phyloP scores from a whole-genome alignment of 2,329 filamentous ascomycete genomes.

The Elsinoe ampelina region DNA sequence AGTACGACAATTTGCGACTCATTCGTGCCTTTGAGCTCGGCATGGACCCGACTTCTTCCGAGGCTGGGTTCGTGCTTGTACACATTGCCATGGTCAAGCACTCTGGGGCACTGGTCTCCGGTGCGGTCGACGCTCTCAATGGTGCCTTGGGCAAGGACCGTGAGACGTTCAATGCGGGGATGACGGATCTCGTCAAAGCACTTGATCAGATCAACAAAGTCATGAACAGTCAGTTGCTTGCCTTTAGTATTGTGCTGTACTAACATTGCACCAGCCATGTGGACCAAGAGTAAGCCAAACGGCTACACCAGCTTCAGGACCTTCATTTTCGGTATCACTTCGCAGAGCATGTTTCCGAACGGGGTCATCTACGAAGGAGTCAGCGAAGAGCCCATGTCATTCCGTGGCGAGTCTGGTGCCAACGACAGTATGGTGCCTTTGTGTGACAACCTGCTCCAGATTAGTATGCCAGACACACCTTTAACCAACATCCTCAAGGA shows the following conservation, averaged over 20 bases:
- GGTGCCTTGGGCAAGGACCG: slow-evolving; percentile 13
- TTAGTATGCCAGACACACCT: slow-evolving; percentile 80
- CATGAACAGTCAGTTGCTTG: slow-evolving; percentile 56
- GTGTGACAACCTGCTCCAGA: slow-evolving; percentile 76
- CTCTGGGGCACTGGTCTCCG: slow-evolving; percentile 66
- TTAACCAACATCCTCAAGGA: slow-evolving; percentile 80
- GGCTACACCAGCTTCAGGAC: slow-evolving; percentile 87
- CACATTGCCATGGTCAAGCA: slow-evolving; percentile 93
- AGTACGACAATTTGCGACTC: slow-evolving; percentile 61
- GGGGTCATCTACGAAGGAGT: slow-evolving; percentile 86
- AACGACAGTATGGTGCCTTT: slow-evolving; percentile 90
- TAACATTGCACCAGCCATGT: slow-evolving; percentile 52
- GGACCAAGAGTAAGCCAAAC: slow-evolving; percentile 72
- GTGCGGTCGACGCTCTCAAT: slow-evolving; percentile 51
- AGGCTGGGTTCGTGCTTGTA: slow-evolving; percentile 91
- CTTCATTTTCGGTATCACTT: slow-evolving; percentile 94
- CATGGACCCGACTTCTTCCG: slow-evolving; percentile 75
- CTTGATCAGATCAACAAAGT: slow-evolving; percentile 63
- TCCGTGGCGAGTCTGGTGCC: slow-evolving; percentile 86
- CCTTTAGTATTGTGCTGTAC: background rate
- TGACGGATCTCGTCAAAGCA: slow-evolving; percentile 52
- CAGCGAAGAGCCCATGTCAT: slow-evolving; percentile 60
- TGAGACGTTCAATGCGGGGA: slow-evolving; percentile 30
- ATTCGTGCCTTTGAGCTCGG: slow-evolving; percentile 88
- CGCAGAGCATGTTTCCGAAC: slow-evolving; percentile 86